Conservation (phyloP, 2,329 filamentous ascomycete species). For the Metarhizium sp. region DNA sequence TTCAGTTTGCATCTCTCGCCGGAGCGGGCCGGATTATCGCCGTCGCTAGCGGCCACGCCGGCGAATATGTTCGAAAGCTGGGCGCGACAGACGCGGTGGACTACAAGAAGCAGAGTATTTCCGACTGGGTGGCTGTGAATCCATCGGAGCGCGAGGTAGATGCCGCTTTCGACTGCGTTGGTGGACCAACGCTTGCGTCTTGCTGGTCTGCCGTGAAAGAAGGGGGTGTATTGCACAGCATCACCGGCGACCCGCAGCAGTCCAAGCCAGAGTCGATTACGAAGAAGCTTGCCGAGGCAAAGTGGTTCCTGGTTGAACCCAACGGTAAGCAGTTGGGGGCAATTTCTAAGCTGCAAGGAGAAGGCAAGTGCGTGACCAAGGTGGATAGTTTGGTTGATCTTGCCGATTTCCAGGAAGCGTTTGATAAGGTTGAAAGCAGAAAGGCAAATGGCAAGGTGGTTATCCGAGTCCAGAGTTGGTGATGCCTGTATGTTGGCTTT, state of each 20-base stretch:
- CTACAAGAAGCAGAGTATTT: conserved; percentile 18
- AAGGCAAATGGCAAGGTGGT: conserved; percentile 27
- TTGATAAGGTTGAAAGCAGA: conserved; percentile 23
- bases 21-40: conserved; percentile 23
- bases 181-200: conserved; percentile 19
- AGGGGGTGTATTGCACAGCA: conserved; percentile 21
- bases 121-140: conserved; percentile 18
- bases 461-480: conserved; percentile 15
- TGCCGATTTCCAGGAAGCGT: conserved; percentile 24
- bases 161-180: conserved; percentile 24
- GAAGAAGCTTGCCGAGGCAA: conserved; percentile 18
- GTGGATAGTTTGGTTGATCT: conserved; percentile 27
- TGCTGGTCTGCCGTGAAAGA: conserved; percentile 23
- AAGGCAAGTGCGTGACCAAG: conserved; percentile 18
- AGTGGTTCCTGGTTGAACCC: conserved; percentile 26
- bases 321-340: conserved; percentile 22
- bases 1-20: conserved; percentile 24
- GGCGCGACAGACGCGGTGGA: conserved; percentile 26
- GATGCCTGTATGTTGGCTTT: too few species aligned
- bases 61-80: conserved; percentile 16
- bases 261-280: conserved; percentile 16
- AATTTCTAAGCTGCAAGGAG: conserved; percentile 22
- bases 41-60: conserved; percentile 18
- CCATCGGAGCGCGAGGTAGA: conserved; percentile 17
- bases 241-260: conserved; percentile 18